Conservation (phyloP, 179 eudicot species). For the Amaranthus tricolor region DNA sequence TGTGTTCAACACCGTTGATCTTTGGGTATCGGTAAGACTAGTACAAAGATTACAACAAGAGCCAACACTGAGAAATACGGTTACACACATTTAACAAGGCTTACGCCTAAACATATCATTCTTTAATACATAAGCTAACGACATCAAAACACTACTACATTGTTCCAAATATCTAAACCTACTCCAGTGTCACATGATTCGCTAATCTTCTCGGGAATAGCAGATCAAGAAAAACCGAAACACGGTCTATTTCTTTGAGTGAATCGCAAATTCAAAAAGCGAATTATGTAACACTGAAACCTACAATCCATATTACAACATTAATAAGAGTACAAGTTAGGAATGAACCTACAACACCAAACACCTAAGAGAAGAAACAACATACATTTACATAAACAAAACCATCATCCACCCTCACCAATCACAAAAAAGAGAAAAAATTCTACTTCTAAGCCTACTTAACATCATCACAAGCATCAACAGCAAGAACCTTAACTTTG, state of each 20-base stretch:
- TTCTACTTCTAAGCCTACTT: constrained; percentile 37
- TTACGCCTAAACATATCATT: constrained; percentile 21
- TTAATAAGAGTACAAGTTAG: background rate
- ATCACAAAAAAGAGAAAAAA: constrained; percentile 20
- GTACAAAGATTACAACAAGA: background rate
- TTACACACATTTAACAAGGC: constrained; percentile 19
- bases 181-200: no score
- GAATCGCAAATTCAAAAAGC: no score
- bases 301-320: constrained; percentile 22
- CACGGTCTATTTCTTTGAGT: no score
- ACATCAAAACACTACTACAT: background rate
- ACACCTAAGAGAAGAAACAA: constrained; percentile 14
- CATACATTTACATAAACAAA: constrained; percentile 32
- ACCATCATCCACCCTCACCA: constrained; percentile 15
- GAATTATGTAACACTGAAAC: no score
- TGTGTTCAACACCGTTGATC: no score
- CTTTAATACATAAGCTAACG: background rate
- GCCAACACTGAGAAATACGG: background rate
- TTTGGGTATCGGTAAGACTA: background rate
- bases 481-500: constrained; percentile 44
- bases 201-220: no score
- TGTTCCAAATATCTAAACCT: constrained; percentile 11
- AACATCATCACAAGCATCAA: constrained; percentile 41
- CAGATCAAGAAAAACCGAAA: no score
- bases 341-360: constrained; percentile 12